A percentile compares a stretch with the other conserved stretches of the same genome.
phyloP scores from a whole-genome alignment of 306 rosid species.

The Casuarina equisetifolia region DNA sequence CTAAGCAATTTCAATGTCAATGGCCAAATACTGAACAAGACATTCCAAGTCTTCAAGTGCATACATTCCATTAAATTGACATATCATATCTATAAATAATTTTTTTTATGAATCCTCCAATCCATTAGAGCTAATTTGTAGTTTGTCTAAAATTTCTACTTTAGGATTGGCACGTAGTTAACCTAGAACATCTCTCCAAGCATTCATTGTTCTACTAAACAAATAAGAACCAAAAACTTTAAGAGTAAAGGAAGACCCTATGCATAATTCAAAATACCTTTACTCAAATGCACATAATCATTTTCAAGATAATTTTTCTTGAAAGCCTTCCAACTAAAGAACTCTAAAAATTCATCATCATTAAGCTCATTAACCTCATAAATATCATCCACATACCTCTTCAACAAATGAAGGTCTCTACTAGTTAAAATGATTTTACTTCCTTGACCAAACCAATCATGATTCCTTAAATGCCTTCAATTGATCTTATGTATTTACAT shows the following conservation, averaged over 20 bases:
- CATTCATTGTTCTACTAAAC: too few species aligned
- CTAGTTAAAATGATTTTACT: neutral
- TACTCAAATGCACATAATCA: too few species aligned
- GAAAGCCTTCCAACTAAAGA: neutral
- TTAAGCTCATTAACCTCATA: neutral
- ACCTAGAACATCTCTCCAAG: too few species aligned
- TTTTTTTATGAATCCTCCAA: too few species aligned
- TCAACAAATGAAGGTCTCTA: neutral
- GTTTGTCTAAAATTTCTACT: too few species aligned
- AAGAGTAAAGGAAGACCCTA: neutral
- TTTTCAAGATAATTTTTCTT: neutral
- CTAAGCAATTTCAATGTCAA: too few species aligned
- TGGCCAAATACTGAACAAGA: too few species aligned
- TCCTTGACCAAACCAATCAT: neutral
- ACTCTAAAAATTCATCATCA: neutral
- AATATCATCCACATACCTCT: neutral
- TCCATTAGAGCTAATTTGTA: too few species aligned
- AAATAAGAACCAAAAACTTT: neutral
- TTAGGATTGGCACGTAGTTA: too few species aligned
- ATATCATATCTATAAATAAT: too few species aligned
- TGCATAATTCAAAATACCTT: neutral
- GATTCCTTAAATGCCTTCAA: neutral
- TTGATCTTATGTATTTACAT: neutral
- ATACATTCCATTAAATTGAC: too few species aligned
- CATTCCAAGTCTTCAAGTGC: too few species aligned